Conservation (phyloP, 2,329 filamentous ascomycete genomes). For the Neonectria magnoliae region DNA sequence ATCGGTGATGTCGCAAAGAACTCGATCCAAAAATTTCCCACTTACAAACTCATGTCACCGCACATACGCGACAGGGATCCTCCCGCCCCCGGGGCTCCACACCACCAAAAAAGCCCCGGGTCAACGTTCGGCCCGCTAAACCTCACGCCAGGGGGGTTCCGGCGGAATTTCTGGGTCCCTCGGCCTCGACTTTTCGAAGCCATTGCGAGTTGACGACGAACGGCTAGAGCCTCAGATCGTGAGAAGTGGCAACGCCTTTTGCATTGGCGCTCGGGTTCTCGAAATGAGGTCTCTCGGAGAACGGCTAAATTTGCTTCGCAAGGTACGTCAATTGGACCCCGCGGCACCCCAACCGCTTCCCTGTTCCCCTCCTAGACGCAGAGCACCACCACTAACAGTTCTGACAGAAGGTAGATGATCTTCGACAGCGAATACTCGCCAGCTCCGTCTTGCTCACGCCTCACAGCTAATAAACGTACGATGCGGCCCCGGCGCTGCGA, state of each 20-base stretch:
- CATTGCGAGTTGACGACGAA: slow-evolving; percentile 26
- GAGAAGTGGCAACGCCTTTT: slow-evolving; percentile 33
- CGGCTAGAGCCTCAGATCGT: slow-evolving; percentile 22
- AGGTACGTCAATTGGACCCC: slow-evolving; percentile 62
- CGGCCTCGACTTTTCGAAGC: slow-evolving; percentile 41
- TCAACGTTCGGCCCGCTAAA: slow-evolving; percentile 42
- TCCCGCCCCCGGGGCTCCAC: slow-evolving; percentile 21
- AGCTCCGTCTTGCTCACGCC: slow-evolving; percentile 41
- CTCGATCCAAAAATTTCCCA: slow-evolving; percentile 39
- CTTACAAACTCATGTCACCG: slow-evolving; percentile 18
- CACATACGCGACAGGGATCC: slow-evolving; percentile 21
- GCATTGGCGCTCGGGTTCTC: slow-evolving; percentile 29
- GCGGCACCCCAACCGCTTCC: neutral
- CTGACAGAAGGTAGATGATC: slow-evolving; percentile 55
- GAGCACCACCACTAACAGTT: slow-evolving; percentile 32
- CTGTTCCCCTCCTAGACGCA: neutral
- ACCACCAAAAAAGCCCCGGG: slow-evolving; percentile 35
- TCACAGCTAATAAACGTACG: slow-evolving; percentile 77
- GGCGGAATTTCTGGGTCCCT: slow-evolving; percentile 41
- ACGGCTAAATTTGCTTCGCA: slow-evolving; percentile 78
- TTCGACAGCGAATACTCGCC: slow-evolving; percentile 21
- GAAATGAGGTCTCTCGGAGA: slow-evolving; percentile 63
- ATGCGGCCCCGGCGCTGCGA: slow-evolving; percentile 83
- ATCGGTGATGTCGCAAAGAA: neutral
- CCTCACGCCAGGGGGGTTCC: slow-evolving; percentile 39